Base-by-base conservation (phyloP, 306 rosid genomes). In the Fagus sylvatica region DNA sequence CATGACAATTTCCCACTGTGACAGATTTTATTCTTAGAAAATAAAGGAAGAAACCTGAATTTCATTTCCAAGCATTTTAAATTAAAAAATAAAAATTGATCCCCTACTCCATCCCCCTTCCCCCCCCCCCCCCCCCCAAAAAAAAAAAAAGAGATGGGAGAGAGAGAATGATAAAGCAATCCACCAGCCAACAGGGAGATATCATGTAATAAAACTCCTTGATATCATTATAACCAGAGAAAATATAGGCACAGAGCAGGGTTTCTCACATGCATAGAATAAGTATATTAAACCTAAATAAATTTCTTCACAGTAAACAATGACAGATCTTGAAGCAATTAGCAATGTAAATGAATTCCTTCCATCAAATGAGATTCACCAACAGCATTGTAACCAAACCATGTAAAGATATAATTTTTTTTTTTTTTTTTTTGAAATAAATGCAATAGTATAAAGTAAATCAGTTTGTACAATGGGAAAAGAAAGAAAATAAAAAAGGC, bases 1-100 rank as follows among this genome's bases (percentile, higher is more conserved):
- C 98, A 95, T 32, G 99, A 86, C 93, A 93, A 80, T 83, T 88
- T 91, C 78, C 99, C 99, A 87, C 99, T 95, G 96, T 83, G 81
- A 86, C 61, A 78, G 82, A 69, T 67, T 71, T 74, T 40, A 66
- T 79, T 71, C 60, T 76, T 19, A 85, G 81, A 30, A 76, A 49
- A 72, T 65, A 72, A 1, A 37, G 46, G 37, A 28, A 49, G 76
- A 72, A 28, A 53, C 6, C 2, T 0, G 9, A 37, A 65, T 39
- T 39, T 43, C 12, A 65, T 65, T 65, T 39, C 32, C 30, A 17
- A 17, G 8, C 30, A 39, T 2, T 65, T 43, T 37, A 16, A 1
- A 16, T 49, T 32, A 7, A 48, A 41, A 53, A 36, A 46, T 36
- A 69, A 71, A 69, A 84, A 41, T 59, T 60, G 66, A 37, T 30